Base-by-base conservation (phyloP, 371 early-diverging fungal species). In the Smittium culicis region DNA sequence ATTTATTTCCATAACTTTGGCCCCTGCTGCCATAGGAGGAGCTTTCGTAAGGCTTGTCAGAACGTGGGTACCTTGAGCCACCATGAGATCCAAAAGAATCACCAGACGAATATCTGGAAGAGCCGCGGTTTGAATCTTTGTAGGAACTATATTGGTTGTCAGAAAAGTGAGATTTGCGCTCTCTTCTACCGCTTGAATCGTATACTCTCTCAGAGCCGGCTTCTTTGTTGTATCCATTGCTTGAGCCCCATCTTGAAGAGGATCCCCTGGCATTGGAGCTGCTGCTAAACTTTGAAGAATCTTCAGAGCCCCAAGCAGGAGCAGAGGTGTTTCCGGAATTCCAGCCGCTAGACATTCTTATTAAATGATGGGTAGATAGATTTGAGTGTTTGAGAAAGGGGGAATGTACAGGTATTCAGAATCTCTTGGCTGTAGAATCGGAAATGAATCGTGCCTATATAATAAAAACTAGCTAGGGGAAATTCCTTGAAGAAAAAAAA, bases 171-270 rank as follows among this genome's bases (percentile, higher is more conserved):
- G 14, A n/a, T 25, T 57, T 57, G 27, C 57, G 57, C 11, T 57
- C 57, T 3, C 57, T 8, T 3, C 57, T 11, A 57, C 57, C 57
- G 25, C 5, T 5, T 57, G 57, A 57, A 57, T 57, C 57, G 27
- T 57, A 20, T 8, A 25, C 25, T 14, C 57, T 14, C 5, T 57
- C 57, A 27, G 57, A 57, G 57, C 57, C 45, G n/a, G n/a, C n/a
- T n/a, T n/a, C n/a, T 54, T 68, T n/a, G 67, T 61, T 66, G 68
- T 71, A 11, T 20, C n/a, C 25, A 62, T 25, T 61, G 57, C 57
- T 57, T 3, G 11, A 11, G 25, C n/a, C 14, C 14, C 27, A n/a
- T 14, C 27, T 14, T 16, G 57, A 57, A 57, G 57, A 57, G 3
- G 27, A 57, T 57, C 27, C 16, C 24, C 35, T 66, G 35, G 3